Percentiles rank a stretch among this genome's conserved stretches.
Evolutionary conservation across 2,329 filamentous ascomycete genomes (phyloP).

Genomic region (Pseudocercospora cruenta): DNA sequence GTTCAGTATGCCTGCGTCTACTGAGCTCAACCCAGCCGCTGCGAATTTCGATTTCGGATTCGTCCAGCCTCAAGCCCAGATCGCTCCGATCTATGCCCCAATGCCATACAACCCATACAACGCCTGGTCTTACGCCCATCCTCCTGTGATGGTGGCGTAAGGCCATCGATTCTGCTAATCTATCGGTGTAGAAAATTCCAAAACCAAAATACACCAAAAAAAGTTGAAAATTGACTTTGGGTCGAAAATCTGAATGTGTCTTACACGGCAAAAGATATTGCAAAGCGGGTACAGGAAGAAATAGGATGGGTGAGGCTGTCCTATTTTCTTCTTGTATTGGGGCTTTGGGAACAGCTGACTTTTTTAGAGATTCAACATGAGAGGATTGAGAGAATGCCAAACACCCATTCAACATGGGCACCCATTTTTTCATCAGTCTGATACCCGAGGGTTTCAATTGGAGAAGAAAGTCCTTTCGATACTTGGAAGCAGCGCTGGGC

Average conservation of each 20-base stretch:
- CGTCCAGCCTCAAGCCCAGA: background rate
- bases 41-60: background rate
- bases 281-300: background rate
- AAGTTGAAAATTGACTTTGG: background rate
- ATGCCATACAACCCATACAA: background rate
- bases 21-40: background rate
- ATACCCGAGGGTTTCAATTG: background rate
- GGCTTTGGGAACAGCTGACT: background rate
- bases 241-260: constrained; percentile 5
- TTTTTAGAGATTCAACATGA: background rate
- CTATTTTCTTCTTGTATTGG: background rate
- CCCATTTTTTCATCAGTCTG: background rate
- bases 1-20: background rate
- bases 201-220: background rate
- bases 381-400: background rate
- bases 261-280: background rate
- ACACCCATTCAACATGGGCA: background rate
- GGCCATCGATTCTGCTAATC: background rate
- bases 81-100: background rate
- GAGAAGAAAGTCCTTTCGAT: background rate
- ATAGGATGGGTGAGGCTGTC: background rate
- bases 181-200: background rate
- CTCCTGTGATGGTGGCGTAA: background rate
- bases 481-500: background rate
- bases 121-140: background rate